These are phyloP conservation scores for Penicillium lagena DNA, from an alignment of 495 filamentous ascomycete species.

Conservation along the genomic window DNA sequence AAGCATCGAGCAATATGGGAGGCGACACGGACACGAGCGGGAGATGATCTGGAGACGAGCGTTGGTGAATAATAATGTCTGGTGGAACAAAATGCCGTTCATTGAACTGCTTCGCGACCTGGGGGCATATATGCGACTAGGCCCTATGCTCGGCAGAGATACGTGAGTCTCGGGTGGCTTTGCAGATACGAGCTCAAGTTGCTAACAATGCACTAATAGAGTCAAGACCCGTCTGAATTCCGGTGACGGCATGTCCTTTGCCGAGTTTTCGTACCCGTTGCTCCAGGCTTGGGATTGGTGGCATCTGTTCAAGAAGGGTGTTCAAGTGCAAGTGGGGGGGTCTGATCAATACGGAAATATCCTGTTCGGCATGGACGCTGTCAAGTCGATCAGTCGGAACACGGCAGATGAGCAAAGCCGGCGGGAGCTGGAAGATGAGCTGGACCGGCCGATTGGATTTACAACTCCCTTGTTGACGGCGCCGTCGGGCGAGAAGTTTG, in stretches of 20 bases:
- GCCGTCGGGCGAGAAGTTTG: conserved; percentile 81
- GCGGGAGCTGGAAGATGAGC: conserved; percentile 21
- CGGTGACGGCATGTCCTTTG: conserved; percentile 86
- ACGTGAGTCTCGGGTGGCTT: conserved; percentile 54
- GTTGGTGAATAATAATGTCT: conserved; percentile 70
- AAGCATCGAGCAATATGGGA: conserved; percentile 58
- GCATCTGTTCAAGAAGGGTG: conserved; percentile 60
- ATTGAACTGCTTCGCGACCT: conserved; percentile 67
- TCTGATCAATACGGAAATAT: conserved; percentile 98
- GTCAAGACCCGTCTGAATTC: conserved; percentile 75
- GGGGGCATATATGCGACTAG: conserved; percentile 65
- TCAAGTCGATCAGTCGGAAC: conserved; percentile 62
- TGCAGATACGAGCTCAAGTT: neutral
- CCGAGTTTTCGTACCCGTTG: conserved; percentile 88
- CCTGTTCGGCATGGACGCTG: conserved; percentile 76
- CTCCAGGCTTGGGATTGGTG: conserved; percentile 98
- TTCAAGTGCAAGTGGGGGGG: conserved; percentile 85
- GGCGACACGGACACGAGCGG: conserved; percentile 52
- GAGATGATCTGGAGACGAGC: conserved; percentile 57
- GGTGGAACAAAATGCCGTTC: conserved; percentile 66
- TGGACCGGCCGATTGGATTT: conserved; percentile 65
- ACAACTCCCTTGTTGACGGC: conserved; percentile 88
- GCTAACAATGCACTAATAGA: conserved; percentile 33
- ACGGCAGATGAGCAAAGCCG: conserved; percentile 21
- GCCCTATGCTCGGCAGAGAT: conserved; percentile 82